Conservation (phyloP, 208 protist species). For the Histomonas meleagridis region DNA sequence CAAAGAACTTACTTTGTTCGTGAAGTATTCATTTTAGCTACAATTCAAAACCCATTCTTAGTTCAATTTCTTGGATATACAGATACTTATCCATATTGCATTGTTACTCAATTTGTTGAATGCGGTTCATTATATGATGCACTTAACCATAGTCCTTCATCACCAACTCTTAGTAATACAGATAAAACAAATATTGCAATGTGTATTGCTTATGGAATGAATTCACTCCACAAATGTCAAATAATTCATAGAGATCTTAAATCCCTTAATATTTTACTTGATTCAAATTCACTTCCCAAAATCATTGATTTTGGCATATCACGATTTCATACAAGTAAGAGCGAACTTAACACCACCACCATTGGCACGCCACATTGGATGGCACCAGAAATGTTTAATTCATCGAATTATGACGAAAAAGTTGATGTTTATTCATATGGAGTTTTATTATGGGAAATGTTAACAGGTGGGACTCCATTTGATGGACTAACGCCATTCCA, state of each 20-base stretch:
- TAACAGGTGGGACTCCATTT: not conserved
- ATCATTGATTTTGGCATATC: not conserved
- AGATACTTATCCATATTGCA: not conserved
- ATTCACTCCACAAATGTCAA: not conserved
- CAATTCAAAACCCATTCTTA: not conserved
- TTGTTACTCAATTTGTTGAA: not conserved
- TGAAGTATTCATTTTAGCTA: not conserved
- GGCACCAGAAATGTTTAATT: slow-evolving; percentile 33
- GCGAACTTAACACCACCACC: not conserved
- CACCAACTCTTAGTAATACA: not conserved
- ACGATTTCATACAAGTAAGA: not conserved
- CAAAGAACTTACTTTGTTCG: not conserved
- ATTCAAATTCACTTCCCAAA: not conserved
- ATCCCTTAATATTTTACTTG: slow-evolving; percentile 23
- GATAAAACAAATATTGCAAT: slow-evolving; percentile 17
- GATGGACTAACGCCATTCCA: not conserved
- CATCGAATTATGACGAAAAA: not conserved
- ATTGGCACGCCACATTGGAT: slow-evolving; percentile 37
- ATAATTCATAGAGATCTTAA: slow-evolving; percentile 30
- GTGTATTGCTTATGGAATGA: slow-evolving; percentile 1
- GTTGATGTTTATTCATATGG: slow-evolving; percentile 9
- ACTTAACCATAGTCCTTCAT: not conserved
- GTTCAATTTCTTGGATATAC: not conserved
- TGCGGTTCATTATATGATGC: slow-evolving; percentile 10
- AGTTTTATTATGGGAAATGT: not conserved